Evolutionary conservation across 106 monocot genomes (phyloP).

Genomic region (Hemerocallis citrina): DNA sequence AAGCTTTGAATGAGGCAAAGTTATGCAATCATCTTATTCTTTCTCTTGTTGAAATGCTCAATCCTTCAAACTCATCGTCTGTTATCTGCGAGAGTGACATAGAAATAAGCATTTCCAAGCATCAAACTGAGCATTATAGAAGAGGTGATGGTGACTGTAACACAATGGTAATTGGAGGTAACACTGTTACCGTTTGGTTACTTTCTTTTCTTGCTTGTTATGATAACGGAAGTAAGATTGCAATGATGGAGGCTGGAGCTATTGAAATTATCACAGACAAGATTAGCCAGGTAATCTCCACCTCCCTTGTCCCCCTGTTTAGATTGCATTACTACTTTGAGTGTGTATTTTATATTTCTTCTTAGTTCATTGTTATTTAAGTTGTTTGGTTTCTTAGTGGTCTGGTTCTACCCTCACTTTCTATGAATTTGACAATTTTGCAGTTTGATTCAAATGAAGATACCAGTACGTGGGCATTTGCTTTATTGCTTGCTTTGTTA

Average conservation of each 20-base stretch:
- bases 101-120: slow-evolving; percentile 56
- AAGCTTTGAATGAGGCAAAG: slow-evolving; percentile 52
- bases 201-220: slow-evolving; percentile 72
- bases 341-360: not conserved
- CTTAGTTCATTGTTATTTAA: not conserved
- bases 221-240: slow-evolving; percentile 39
- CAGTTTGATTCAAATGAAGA: slow-evolving; percentile 78
- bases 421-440: not conserved
- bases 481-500: slow-evolving; percentile 74
- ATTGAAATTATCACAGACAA: slow-evolving; percentile 67
- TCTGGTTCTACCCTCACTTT: not conserved
- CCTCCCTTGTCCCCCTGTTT: not conserved
- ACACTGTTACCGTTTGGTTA: slow-evolving; percentile 66
- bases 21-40: slow-evolving; percentile 51
- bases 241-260: slow-evolving; percentile 70
- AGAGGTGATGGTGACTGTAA: slow-evolving; percentile 27
- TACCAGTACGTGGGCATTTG: slow-evolving; percentile 70
- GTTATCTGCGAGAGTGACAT: slow-evolving; percentile 26
- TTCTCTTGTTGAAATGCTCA: slow-evolving; percentile 67
- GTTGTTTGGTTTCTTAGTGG: not conserved
- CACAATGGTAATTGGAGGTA: slow-evolving; percentile 54
- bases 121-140: slow-evolving; percentile 20
- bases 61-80: slow-evolving; percentile 18
- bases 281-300: slow-evolving; percentile 57
- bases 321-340: too few relatives aligned